These are phyloP conservation scores for Diaporthe ilicicola DNA, from an alignment of 2,329 filamentous ascomycete genomes.

Conservation along the genomic window DNA sequence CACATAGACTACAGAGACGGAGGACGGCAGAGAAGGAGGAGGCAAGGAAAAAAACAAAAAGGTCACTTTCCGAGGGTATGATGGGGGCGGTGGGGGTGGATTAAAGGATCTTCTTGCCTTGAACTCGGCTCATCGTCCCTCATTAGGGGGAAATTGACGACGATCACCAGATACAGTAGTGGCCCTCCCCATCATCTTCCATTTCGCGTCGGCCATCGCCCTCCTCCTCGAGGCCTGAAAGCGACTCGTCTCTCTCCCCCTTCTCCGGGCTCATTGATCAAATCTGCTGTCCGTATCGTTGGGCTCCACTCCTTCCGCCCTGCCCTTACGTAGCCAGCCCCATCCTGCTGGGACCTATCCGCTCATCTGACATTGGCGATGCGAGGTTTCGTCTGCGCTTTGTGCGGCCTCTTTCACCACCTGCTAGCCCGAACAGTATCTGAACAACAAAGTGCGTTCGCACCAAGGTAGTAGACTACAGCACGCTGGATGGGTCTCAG, in stretches of 20 bases:
- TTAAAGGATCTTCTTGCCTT: slow-evolving; percentile 28
- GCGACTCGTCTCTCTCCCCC: no score
- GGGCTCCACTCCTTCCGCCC: neutral
- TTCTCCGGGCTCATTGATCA: neutral
- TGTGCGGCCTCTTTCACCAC: slow-evolving; percentile 1
- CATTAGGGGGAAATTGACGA: slow-evolving; percentile 30
- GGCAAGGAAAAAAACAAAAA: neutral
- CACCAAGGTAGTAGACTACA: slow-evolving; percentile 4
- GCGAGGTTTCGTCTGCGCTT: neutral
- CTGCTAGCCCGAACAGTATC: neutral
- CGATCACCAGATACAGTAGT: slow-evolving; percentile 24
- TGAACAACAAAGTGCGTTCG: neutral
- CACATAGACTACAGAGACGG: neutral
- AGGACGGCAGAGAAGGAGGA: neutral
- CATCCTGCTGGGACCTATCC: slow-evolving; percentile 6
- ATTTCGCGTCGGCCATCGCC: neutral
- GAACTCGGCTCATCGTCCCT: slow-evolving; percentile 20
- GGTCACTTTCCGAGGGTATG: slow-evolving; percentile 4
- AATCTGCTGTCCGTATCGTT: neutral
- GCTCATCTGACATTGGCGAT: neutral
- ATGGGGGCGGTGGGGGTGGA: slow-evolving; percentile 10
- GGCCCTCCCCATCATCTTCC: no score
- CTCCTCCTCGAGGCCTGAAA: neutral
- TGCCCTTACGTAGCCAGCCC: slow-evolving; percentile 20
- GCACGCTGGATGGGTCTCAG: slow-evolving; percentile 1